Conservation (phyloP, 2,329 filamentous ascomycete species). For the Calonectria pteridis region DNA sequence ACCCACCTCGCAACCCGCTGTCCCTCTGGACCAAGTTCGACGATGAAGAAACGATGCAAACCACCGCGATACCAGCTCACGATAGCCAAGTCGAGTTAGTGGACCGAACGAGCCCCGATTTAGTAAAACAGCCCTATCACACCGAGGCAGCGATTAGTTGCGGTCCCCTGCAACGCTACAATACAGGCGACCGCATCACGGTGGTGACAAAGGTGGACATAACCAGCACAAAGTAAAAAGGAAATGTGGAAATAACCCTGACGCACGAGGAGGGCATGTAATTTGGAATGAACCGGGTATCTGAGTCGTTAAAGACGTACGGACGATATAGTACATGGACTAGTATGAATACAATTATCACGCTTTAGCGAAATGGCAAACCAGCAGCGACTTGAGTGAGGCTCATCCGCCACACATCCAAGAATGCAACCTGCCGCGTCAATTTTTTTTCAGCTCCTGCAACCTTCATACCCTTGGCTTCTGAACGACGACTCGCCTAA, state of each 20-base stretch:
- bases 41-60: slow-evolving; percentile 38
- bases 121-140: slow-evolving; percentile 29
- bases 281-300: not conserved
- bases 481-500: not conserved
- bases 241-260: slow-evolving; percentile 17
- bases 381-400: not conserved
- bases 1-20: slow-evolving; percentile 32
- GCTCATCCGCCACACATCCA: not conserved
- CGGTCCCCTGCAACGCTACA: slow-evolving; percentile 4
- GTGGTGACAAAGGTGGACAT: slow-evolving; percentile 47
- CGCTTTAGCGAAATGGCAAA: slow-evolving; percentile 3
- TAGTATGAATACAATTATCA: not conserved
- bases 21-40: slow-evolving; percentile 48
- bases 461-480: not conserved
- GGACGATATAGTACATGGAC: not conserved
- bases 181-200: slow-evolving; percentile 38
- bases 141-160: slow-evolving; percentile 20
- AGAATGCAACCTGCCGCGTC: not conserved
- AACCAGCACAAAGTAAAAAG: slow-evolving; percentile 26
- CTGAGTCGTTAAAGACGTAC: not conserved
- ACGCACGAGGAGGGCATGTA: not conserved
- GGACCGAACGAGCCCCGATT: slow-evolving; percentile 28
- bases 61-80: slow-evolving; percentile 28
- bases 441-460: slow-evolving; percentile 18
- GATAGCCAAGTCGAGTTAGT: slow-evolving; percentile 49